A percentile compares a stretch with the other conserved stretches of the same genome.
phyloP scores from a whole-genome alignment of 2,329 filamentous ascomycete species.

The Xylaria sp. region DNA sequence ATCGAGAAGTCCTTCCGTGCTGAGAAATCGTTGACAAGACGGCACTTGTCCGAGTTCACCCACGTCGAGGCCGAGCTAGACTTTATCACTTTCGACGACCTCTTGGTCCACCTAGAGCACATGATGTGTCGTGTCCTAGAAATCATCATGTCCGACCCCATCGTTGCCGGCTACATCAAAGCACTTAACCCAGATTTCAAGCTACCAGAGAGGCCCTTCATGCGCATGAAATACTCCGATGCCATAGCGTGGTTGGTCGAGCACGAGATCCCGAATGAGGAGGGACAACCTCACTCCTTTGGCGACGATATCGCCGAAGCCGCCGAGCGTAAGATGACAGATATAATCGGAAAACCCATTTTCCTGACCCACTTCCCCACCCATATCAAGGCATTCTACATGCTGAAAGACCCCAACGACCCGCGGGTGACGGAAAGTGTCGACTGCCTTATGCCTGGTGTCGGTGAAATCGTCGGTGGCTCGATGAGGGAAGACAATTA shows the following conservation, averaged over 20 bases:
- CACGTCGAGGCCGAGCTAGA: slow-evolving; percentile 97
- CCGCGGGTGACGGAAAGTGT: slow-evolving; percentile 89
- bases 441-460: slow-evolving; percentile 84
- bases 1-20: slow-evolving; percentile 99
- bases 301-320: slow-evolving; percentile 98
- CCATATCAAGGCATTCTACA: slow-evolving; percentile 99
- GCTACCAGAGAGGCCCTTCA: slow-evolving; percentile 82
- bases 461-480: slow-evolving; percentile 95
- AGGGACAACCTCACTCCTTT: slow-evolving; percentile 86
- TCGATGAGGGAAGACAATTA: slow-evolving; percentile 95
- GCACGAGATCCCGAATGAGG: slow-evolving; percentile 91
- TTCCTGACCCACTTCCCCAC: slow-evolving; percentile 96
- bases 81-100: slow-evolving; percentile 90
- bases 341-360: slow-evolving; percentile 93
- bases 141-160: slow-evolving; percentile 73
- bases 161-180: slow-evolving; percentile 75
- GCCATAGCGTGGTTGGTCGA: slow-evolving; percentile 93
- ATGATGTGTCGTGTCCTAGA: slow-evolving; percentile 88
- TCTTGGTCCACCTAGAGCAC: slow-evolving; percentile 85
- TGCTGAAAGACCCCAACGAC: slow-evolving; percentile 86
- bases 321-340: slow-evolving; percentile 95
- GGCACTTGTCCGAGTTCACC: slow-evolving; percentile 94
- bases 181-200: slow-evolving; percentile 91
- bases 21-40: slow-evolving; percentile 92
- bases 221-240: slow-evolving; percentile 92